phyloP scores from a whole-genome alignment of 2,329 filamentous ascomycete genomes.

The Claviceps sorghi region DNA sequence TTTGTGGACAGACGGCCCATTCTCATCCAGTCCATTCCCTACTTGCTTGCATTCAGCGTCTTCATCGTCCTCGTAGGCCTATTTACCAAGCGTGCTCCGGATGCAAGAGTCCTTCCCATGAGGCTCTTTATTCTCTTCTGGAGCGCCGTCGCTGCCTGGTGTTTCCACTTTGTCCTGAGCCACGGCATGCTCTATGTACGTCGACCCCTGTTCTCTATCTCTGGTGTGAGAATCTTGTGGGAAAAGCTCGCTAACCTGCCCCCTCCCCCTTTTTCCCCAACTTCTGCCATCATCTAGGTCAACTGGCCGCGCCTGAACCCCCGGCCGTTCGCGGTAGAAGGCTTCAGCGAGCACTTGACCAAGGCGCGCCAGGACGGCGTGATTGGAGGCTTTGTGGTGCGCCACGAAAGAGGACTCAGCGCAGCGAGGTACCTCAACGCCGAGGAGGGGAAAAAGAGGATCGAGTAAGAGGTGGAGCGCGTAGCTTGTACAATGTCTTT shows the following conservation, averaged over 20 bases:
- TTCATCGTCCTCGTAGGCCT: conserved; percentile 68
- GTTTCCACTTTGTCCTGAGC: conserved; percentile 58
- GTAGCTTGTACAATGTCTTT: neutral
- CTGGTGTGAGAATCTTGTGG: neutral
- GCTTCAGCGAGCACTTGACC: conserved; percentile 72
- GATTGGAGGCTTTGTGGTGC: conserved; percentile 53
- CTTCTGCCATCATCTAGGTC: conserved; percentile 44
- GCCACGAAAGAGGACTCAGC: conserved; percentile 72
- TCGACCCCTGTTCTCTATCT: conserved; percentile 11
- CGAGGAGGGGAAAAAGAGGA: conserved; percentile 97
- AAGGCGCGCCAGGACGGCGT: conserved; percentile 72
- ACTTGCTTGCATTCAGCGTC: conserved; percentile 70
- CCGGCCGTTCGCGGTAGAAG: conserved; percentile 70
- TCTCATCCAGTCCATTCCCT: conserved; percentile 85
- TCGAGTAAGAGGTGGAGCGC: conserved; percentile 45
- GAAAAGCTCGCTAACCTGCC: neutral
- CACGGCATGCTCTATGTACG: conserved; percentile 93
- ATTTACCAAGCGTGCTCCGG: conserved; percentile 56
- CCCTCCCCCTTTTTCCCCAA: neutral
- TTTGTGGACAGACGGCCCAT: conserved; percentile 78
- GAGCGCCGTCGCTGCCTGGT: conserved; percentile 54
- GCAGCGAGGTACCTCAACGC: conserved; percentile 69
- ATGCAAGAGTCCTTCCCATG: conserved; percentile 65
- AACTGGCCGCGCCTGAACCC: conserved; percentile 98
- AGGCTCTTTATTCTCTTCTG: conserved; percentile 72